Percentiles rank a stretch among this genome's conserved stretches.
Evolutionary conservation across 257 asterid genomes (phyloP).

Genomic region (Capsicum baccatum): DNA sequence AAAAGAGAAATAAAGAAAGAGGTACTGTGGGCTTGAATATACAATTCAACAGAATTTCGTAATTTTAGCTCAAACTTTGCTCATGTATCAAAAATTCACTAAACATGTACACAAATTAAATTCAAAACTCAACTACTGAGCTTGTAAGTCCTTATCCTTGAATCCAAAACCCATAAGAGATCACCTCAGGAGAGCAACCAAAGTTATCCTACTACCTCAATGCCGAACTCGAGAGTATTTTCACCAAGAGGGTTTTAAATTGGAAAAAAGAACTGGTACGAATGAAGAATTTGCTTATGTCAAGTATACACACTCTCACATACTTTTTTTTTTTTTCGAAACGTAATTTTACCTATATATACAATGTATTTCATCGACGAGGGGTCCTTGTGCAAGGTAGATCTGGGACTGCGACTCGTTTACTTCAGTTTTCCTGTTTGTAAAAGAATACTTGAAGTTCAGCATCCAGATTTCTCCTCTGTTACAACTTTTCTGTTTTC

Average conservation of each 20-base stretch:
- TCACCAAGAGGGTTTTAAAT: too few species aligned
- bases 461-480: neutral
- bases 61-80: neutral
- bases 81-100: neutral
- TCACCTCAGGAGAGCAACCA: too few species aligned
- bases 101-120: neutral
- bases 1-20: neutral
- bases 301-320: neutral
- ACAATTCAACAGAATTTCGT: neutral
- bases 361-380: neutral
- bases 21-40: neutral
- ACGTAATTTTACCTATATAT: neutral
- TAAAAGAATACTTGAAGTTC: neutral
- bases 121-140: neutral
- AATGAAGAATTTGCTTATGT: neutral
- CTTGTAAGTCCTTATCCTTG: neutral
- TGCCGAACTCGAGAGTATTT: too few species aligned
- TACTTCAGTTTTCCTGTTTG: neutral
- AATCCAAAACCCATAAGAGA: neutral
- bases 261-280: too few species aligned
- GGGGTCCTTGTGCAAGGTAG: neutral
- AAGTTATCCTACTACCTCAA: too few species aligned
- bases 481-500: neutral
- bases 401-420: neutral
- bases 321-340: neutral